Evolutionary conservation across 2,329 filamentous ascomycete species (phyloP), one percentile per base, ranked within the genome.

Genomic region (Ophiostoma novo-ulmi): DNA sequence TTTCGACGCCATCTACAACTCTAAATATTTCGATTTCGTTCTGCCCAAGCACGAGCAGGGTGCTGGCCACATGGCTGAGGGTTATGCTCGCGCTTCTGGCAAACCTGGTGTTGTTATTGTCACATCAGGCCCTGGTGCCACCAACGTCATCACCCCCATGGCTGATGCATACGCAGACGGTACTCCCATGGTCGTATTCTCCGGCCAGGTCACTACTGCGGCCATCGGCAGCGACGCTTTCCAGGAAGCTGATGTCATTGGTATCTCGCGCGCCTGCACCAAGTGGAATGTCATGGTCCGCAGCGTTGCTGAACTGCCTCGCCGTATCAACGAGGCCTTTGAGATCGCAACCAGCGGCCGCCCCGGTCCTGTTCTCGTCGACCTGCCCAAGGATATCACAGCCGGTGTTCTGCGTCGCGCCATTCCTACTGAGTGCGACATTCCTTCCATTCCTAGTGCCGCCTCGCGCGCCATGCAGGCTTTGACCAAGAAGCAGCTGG

Each of bases 281-380:
- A 98, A 98, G 84, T 99, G 95, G 95, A 98, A 98, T 77, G 93
- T 97, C 72, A 96, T 98, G 93, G 93, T 97, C 67, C 97, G 96
- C 86, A 94, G 90, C 79, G 89, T 97, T 70, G 93, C 92, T 68
- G 95, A 99, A 81, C 85, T 99, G 70, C 95, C 95, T 68, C 88
- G 92, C 76, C 88, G 94, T 74, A 98, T 98, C 78, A 97, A 97
- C 80, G 95, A 98, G 82, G 95, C 95, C 67, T 98, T 98, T 78
- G 94, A 98, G 82, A 98, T 98, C 78, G 95, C 95, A 58, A 98
- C 93, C 61, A 95, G 91, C 76, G 95, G 95, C 72, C 88, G 95
- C 67, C 95, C 95, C 17, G 95, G 95, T 35, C 95, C 95, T 38
- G 95, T 98, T 48, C 87, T 99, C 73, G 93, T 99, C 73, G 95